Conservation (phyloP, 768 basidiomycete genomes). For the Hemileccinum impolitum region DNA sequence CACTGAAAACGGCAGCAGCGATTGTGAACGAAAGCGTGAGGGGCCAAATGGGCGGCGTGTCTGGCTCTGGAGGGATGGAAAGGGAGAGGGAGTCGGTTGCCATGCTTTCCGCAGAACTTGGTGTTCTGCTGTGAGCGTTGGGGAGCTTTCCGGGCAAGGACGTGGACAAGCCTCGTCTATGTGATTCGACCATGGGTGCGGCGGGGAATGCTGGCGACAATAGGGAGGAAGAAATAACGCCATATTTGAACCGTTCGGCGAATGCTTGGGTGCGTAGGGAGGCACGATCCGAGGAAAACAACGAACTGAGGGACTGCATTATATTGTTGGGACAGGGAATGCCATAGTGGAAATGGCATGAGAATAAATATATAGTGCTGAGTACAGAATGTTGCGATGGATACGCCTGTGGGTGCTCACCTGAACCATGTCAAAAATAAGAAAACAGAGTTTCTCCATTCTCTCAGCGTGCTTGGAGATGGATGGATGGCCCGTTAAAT, state of each 20-base stretch:
- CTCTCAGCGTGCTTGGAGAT: slow-evolving; percentile 19
- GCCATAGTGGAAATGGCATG: neutral
- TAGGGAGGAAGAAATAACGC: slow-evolving; percentile 74
- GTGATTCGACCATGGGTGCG: slow-evolving; percentile 30
- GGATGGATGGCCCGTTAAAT: slow-evolving; percentile 7
- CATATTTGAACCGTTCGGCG: slow-evolving; percentile 81
- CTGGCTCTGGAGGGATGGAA: slow-evolving; percentile 33
- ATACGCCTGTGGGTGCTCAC: slow-evolving; percentile 31
- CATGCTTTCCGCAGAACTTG: slow-evolving; percentile 35
- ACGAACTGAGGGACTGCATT: slow-evolving; percentile 36
- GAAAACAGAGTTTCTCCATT: slow-evolving; percentile 27
- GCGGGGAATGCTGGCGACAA: slow-evolving; percentile 56
- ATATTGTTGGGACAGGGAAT: slow-evolving; percentile 10
- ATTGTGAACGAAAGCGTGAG: slow-evolving; percentile 39
- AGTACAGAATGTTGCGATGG: slow-evolving; percentile 13
- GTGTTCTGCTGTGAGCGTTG: slow-evolving; percentile 37
- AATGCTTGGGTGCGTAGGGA: slow-evolving; percentile 46
- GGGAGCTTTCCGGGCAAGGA: slow-evolving; percentile 47
- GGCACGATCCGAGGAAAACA: slow-evolving; percentile 34
- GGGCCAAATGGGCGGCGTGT: slow-evolving; percentile 34
- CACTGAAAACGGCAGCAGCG: slow-evolving; percentile 39
- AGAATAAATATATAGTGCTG: slow-evolving; percentile 2
- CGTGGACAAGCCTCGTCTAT: slow-evolving; percentile 29
- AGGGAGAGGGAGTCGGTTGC: slow-evolving; percentile 22
- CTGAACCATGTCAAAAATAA: slow-evolving; percentile 28